phyloP scores from a whole-genome alignment of 768 basidiomycete genomes.

The Filobasidium floriforme region DNA sequence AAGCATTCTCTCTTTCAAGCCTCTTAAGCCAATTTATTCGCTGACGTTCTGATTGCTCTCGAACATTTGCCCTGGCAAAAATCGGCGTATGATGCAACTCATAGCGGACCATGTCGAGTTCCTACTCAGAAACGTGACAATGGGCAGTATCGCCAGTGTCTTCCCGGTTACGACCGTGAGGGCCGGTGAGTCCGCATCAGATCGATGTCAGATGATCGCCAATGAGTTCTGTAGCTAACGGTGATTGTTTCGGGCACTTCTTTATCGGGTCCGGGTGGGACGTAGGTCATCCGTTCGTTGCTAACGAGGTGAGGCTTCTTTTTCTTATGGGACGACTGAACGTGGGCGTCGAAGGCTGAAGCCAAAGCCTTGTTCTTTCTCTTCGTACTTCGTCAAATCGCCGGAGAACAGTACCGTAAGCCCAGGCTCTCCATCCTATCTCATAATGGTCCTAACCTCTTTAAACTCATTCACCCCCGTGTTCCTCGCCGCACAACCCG shows the following conservation, averaged over 20 bases:
- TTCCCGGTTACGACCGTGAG: constrained; percentile 27
- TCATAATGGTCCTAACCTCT: not conserved
- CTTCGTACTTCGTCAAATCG: not conserved
- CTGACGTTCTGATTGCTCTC: too few relatives aligned
- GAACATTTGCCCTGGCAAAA: too few relatives aligned
- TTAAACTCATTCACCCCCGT: constrained; percentile 35
- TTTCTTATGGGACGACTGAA: too few relatives aligned
- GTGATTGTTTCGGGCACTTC: not conserved
- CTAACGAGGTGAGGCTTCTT: constrained; percentile 42
- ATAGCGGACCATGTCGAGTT: constrained; percentile 26
- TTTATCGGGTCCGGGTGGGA: not conserved
- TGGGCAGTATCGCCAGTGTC: constrained; percentile 40
- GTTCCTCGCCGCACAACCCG: constrained; percentile 35
- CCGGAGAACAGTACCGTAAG: constrained; percentile 20
- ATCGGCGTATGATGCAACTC: too few relatives aligned
- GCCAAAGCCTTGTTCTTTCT: not conserved
- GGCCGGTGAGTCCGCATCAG: constrained; percentile 23
- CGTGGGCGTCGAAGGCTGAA: too few relatives aligned
- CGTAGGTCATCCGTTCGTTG: constrained; percentile 35
- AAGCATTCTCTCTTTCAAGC: too few relatives aligned
- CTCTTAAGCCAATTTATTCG: too few relatives aligned
- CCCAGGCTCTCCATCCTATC: not conserved
- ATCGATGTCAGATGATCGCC: too few relatives aligned
- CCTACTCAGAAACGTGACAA: constrained; percentile 28
- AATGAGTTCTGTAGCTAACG: not conserved